These are phyloP conservation scores for Tricholoma saponaceum DNA, from an alignment of 768 basidiomycete species.

Conservation along the genomic window DNA sequence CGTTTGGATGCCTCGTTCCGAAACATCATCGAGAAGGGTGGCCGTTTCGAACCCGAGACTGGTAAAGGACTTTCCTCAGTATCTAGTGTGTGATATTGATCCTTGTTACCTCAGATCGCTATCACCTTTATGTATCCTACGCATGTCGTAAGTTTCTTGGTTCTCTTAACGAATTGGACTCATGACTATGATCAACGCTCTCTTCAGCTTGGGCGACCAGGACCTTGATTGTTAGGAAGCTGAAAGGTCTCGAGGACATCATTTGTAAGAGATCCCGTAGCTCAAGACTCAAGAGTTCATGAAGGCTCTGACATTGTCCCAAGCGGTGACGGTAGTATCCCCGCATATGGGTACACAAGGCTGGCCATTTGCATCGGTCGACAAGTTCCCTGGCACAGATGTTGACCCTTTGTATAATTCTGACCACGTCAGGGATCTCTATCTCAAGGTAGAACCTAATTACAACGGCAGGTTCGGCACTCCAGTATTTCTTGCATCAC, in stretches of 20 bases:
- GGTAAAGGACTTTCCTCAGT: slow-evolving; percentile 40
- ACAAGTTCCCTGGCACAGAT: slow-evolving; percentile 69
- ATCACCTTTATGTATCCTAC: slow-evolving; percentile 87
- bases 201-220: slow-evolving; percentile 86
- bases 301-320: slow-evolving; percentile 6
- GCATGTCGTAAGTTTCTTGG: slow-evolving; percentile 63
- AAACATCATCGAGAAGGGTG: slow-evolving; percentile 49
- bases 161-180: slow-evolving; percentile 4
- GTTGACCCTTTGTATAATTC: slow-evolving; percentile 68
- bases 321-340: slow-evolving; percentile 79
- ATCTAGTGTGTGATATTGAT: neutral
- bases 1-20: slow-evolving; percentile 51
- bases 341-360: slow-evolving; percentile 81
- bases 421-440: slow-evolving; percentile 79
- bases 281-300: slow-evolving; percentile 1
- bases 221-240: slow-evolving; percentile 80
- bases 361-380: slow-evolving; percentile 80
- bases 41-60: slow-evolving; percentile 69
- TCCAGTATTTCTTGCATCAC: neutral
- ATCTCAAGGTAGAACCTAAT: slow-evolving; percentile 67
- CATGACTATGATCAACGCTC: slow-evolving; percentile 3
- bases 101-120: slow-evolving; percentile 53
- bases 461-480: slow-evolving; percentile 61
- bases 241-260: slow-evolving; percentile 87
- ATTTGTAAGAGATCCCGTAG: slow-evolving; percentile 50